phyloP scores from a whole-genome alignment of 306 rosid genomes.

The Abrus precatorius region DNA sequence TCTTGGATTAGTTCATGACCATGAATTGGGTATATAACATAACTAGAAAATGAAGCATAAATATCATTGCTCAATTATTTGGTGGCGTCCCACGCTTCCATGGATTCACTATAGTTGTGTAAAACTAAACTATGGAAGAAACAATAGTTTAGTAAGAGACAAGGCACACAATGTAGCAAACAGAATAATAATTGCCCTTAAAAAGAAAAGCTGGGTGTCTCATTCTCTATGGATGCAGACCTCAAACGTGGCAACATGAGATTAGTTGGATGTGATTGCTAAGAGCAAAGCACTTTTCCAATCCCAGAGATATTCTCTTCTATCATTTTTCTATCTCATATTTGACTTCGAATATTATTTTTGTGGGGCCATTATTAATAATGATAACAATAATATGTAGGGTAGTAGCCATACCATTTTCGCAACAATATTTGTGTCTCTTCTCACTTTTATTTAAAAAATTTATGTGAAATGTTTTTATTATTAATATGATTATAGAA shows the following conservation, averaged over 20 bases:
- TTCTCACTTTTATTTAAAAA: too few relatives aligned
- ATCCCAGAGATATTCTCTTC: not conserved
- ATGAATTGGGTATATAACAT: not conserved
- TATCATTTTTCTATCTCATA: not conserved
- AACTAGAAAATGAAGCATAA: not conserved
- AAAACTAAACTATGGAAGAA: slow-evolving; percentile 7
- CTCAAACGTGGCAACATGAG: slow-evolving; percentile 31
- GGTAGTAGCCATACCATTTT: not conserved
- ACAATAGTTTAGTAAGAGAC: slow-evolving; percentile 37
- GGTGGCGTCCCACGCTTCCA: not conserved
- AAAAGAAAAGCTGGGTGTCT: slow-evolving; percentile 17
- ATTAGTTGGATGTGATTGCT: slow-evolving; percentile 40
- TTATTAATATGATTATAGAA: too few relatives aligned
- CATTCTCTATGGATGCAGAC: not conserved
- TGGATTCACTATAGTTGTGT: not conserved
- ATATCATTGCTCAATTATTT: slow-evolving; percentile 34
- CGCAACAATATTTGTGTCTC: too few relatives aligned
- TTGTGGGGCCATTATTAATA: slow-evolving; percentile 23
- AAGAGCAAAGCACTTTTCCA: not conserved
- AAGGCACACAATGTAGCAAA: not conserved
- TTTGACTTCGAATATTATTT: not conserved
- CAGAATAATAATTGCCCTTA: slow-evolving; percentile 1
- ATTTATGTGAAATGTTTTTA: too few relatives aligned
- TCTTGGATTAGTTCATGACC: not conserved
- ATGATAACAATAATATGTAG: not conserved